A percentile compares a stretch with the other conserved stretches of the same genome.
Conservation (phyloP, 2,329 filamentous ascomycete genomes). For the Aureobasidium sp. region DNA sequence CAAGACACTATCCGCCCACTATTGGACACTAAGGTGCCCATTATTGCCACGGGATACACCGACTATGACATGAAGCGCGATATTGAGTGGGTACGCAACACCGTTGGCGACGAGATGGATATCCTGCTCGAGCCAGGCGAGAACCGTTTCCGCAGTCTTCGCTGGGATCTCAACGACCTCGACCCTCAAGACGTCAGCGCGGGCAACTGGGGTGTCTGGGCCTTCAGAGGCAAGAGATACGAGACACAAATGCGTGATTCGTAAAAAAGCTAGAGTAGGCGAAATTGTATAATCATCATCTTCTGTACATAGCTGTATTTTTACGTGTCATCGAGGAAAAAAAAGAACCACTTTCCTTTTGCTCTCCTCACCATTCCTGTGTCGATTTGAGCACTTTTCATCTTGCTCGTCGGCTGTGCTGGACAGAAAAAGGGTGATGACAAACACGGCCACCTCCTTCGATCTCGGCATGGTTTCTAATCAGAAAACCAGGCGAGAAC, state of each 20-base stretch:
- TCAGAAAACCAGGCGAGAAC: not conserved
- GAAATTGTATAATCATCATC: constrained; percentile 6
- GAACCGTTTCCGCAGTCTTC: constrained; percentile 84
- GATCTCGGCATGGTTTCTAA: not conserved
- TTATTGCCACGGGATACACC: constrained; percentile 92
- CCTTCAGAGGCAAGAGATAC: constrained; percentile 94
- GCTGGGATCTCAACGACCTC: constrained; percentile 95
- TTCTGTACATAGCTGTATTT: constrained; percentile 8
- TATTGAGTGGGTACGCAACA: constrained; percentile 79
- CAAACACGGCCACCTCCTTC: not conserved
- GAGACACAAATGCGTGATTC: constrained; percentile 39
- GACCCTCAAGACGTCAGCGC: constrained; percentile 91
- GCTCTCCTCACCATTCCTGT: not conserved
- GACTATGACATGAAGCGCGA: constrained; percentile 91
- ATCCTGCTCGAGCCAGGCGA: constrained; percentile 85
- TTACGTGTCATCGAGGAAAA: not conserved
- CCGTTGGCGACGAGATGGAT: constrained; percentile 83
- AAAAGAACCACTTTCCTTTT: not conserved
- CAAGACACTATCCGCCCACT: constrained; percentile 79
- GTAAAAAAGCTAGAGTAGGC: not conserved
- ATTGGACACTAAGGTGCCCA: constrained; percentile 89
- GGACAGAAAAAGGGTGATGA: not conserved
- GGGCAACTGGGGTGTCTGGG: constrained; percentile 96
- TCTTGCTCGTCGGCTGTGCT: not conserved
- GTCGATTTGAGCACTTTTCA: not conserved